These are phyloP conservation scores for Russula sp. DNA, from an alignment of 768 basidiomycete species.

Conservation along the genomic window DNA sequence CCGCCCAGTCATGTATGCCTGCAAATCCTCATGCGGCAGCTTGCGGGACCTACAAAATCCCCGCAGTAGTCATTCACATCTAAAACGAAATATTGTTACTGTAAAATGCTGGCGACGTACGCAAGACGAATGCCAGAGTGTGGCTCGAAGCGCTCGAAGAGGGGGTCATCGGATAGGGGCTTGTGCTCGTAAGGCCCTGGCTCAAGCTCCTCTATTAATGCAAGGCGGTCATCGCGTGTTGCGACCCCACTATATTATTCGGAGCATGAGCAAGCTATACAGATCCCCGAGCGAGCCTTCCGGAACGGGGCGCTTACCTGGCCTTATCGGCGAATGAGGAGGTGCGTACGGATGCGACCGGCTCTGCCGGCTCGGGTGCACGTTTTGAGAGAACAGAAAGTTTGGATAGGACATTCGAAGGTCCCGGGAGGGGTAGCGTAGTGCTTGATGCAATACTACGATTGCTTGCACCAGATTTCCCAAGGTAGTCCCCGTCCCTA, in stretches of 20 bases:
- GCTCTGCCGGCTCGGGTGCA: conserved; percentile 8
- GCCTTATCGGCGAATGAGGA: conserved; percentile 26
- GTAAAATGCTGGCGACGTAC: conserved; percentile 45
- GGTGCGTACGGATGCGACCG: not conserved
- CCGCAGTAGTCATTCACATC: not conserved
- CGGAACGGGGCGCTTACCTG: conserved; percentile 15
- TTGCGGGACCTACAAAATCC: conserved; percentile 52
- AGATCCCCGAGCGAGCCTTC: not conserved
- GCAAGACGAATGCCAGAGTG: conserved; percentile 81
- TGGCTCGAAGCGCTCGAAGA: conserved; percentile 78
- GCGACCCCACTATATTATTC: conserved; percentile 17
- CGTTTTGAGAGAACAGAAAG: conserved; percentile 37
- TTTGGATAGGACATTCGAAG: conserved; percentile 50
- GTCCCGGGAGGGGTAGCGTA: conserved; percentile 32
- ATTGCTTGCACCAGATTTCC: not conserved
- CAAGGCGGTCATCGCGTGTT: conserved; percentile 54
- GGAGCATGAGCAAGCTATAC: not conserved
- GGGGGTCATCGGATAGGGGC: conserved; percentile 64
- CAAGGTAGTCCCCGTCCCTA: not conserved
- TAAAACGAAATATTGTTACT: not conserved
- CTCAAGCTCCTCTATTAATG: conserved; percentile 68
- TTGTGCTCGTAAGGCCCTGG: conserved; percentile 75
- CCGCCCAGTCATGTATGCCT: conserved; percentile 74
- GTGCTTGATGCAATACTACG: conserved; percentile 13
- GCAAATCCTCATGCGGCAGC: conserved; percentile 69